Conservation (phyloP, 768 basidiomycete genomes). For the Hemileccinum impolitum region DNA sequence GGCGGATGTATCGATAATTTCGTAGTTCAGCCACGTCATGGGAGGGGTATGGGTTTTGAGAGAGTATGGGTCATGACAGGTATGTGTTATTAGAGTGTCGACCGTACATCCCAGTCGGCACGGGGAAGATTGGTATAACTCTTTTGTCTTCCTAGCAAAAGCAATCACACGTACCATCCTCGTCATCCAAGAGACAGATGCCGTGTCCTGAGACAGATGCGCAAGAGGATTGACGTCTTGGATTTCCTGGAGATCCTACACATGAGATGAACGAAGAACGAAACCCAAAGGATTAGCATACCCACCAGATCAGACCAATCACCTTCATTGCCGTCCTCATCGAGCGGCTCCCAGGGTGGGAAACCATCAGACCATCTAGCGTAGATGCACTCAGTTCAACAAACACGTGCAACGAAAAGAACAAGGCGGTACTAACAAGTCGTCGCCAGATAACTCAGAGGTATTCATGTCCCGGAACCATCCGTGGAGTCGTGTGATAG, state of each 20-base stretch:
- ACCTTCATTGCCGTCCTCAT: conserved; percentile 26
- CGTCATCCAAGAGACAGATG: too few relatives aligned
- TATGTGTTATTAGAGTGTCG: too few relatives aligned
- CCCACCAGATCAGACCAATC: conserved; percentile 17
- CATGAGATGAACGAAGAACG: conserved; percentile 1
- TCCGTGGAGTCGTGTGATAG: not conserved
- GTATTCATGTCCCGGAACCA: conserved; percentile 18
- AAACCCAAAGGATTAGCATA: too few relatives aligned
- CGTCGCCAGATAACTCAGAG: conserved; percentile 11
- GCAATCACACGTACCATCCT: too few relatives aligned
- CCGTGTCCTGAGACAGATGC: too few relatives aligned
- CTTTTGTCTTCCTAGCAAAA: too few relatives aligned
- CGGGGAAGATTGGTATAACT: too few relatives aligned
- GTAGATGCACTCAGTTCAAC: not conserved
- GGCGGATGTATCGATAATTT: too few relatives aligned
- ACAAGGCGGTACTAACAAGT: conserved; percentile 14
- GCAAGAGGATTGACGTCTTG: not conserved
- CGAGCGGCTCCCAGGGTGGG: conserved; percentile 28
- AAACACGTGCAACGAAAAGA: not conserved
- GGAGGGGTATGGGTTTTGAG: too few relatives aligned
- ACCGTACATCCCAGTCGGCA: too few relatives aligned
- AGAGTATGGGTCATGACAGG: too few relatives aligned
- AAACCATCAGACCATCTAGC: conserved; percentile 20
- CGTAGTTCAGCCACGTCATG: too few relatives aligned
- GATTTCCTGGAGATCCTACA: conserved; percentile 1